These are phyloP conservation scores for Nakazawaea anatomiae DNA, from an alignment of 805 yeast species.

Conservation along the genomic window DNA sequence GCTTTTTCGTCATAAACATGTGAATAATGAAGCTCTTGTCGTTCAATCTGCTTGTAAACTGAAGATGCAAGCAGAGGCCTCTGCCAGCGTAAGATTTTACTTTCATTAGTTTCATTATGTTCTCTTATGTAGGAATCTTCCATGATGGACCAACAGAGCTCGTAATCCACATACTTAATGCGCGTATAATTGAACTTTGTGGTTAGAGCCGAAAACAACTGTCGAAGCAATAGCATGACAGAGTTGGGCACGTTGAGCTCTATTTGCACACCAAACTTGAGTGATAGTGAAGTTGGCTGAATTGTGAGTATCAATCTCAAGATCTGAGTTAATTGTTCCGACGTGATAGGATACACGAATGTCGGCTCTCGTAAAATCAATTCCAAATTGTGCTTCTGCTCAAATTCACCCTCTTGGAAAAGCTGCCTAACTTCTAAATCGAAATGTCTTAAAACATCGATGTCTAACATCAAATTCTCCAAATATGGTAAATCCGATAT, in stretches of 20 bases:
- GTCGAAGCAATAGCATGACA: not conserved
- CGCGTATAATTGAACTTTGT: not conserved
- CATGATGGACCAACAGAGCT: constrained; percentile 6
- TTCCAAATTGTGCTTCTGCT: not conserved
- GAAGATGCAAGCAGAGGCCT: constrained; percentile 2
- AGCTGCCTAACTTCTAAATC: not conserved
- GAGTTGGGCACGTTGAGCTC: not conserved
- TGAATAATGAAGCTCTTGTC: not conserved
- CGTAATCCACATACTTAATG: not conserved
- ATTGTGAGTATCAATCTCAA: not conserved
- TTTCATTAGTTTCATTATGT: not conserved
- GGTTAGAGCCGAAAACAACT: not conserved
- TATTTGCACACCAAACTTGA: constrained; percentile 6
- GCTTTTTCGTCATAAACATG: not conserved
- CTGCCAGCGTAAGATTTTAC: not conserved
- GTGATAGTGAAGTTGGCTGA: not conserved
- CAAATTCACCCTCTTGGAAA: not conserved
- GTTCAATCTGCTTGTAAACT: not conserved
- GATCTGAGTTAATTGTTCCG: not conserved
- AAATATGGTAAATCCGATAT: not conserved
- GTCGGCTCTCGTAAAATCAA: constrained; percentile 3
- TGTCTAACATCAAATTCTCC: not conserved
- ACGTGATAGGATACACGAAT: constrained; percentile 1
- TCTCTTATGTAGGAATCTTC: constrained; percentile 7
- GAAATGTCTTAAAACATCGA: not conserved